Percentiles rank a stretch among this genome's conserved stretches.
phyloP scores from a whole-genome alignment of 331 rosid genomes.

The Arachis monticola region DNA sequence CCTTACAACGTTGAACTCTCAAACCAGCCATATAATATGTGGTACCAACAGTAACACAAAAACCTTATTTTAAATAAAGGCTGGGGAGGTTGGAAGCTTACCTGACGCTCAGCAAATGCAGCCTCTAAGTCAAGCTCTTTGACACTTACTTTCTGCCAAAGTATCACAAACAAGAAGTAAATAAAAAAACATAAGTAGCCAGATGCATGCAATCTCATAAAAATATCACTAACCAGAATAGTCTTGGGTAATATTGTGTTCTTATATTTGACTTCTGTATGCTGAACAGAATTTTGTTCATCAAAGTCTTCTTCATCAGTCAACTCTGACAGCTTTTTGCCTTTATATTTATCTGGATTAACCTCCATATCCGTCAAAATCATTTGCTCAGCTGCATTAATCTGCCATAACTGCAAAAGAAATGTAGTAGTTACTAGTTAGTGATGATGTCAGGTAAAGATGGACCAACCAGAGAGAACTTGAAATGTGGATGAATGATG shows the following conservation, averaged over 20 bases:
- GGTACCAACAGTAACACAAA: too few species aligned
- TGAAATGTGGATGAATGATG: constrained; percentile 4
- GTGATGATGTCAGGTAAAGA: constrained; percentile 17
- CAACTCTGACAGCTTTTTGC: constrained; percentile 70
- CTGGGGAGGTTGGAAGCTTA: constrained; percentile 37
- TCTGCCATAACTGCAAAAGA: constrained; percentile 91
- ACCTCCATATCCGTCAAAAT: constrained; percentile 77
- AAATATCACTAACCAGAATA: constrained; percentile 65
- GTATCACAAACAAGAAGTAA: constrained; percentile 42
- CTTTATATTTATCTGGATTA: constrained; percentile 87
- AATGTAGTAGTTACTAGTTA: constrained; percentile 7
- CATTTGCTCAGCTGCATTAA: constrained; percentile 90
- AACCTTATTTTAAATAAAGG: background rate
- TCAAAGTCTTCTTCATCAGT: constrained; percentile 74
- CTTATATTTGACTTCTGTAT: constrained; percentile 73
- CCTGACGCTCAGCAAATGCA: constrained; percentile 91
- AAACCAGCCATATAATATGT: too few species aligned
- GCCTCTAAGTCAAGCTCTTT: constrained; percentile 93
- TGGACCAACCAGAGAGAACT: constrained; percentile 4
- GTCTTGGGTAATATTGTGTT: constrained; percentile 64
- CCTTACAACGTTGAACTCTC: too few species aligned
- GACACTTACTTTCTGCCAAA: constrained; percentile 80
- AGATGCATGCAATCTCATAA: constrained; percentile 25
- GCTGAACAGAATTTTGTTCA: constrained; percentile 72
- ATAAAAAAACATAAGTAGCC: constrained; percentile 34